These are phyloP conservation scores for Neofusicoccum kwambonambiense DNA, from an alignment of 2,329 filamentous ascomycete species.

Conservation along the genomic window DNA sequence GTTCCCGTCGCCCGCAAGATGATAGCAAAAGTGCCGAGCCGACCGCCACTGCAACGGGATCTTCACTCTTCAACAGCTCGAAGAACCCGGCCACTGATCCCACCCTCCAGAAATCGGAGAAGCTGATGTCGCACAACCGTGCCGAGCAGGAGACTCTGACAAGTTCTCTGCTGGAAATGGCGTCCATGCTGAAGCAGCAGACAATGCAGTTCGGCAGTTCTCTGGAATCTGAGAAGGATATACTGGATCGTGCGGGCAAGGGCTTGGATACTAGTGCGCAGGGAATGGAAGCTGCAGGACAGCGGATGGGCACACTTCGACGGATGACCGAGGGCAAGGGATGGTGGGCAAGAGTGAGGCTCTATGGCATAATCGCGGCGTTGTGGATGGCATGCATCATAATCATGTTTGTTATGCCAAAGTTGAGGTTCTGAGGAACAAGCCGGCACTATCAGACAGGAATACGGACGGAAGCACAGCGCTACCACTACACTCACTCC, in stretches of 20 bases:
- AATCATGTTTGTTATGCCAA: constrained; percentile 82
- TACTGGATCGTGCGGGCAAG: constrained; percentile 68
- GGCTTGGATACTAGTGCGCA: constrained; percentile 75
- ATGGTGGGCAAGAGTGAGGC: constrained; percentile 78
- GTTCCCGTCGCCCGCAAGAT: constrained; percentile 25
- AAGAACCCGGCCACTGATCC: constrained; percentile 23
- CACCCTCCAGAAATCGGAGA: constrained; percentile 51
- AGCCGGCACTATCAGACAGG: no score
- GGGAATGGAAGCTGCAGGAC: constrained; percentile 73
- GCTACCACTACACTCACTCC: no score
- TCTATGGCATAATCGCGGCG: constrained; percentile 81
- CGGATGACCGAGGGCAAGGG: constrained; percentile 85
- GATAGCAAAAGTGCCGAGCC: constrained; percentile 23
- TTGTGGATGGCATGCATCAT: constrained; percentile 76
- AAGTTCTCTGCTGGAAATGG: constrained; percentile 76
- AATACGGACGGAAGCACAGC: neutral
- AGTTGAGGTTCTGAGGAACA: constrained; percentile 71
- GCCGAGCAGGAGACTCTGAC: constrained; percentile 82
- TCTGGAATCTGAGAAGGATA: constrained; percentile 71
- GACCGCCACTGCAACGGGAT: constrained; percentile 23
- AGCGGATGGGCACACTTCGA: constrained; percentile 72
- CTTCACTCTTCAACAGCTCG: constrained; percentile 23
- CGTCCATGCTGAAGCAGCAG: constrained; percentile 71
- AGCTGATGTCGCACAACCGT: constrained; percentile 72
- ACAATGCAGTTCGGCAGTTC: constrained; percentile 69